Evolutionary conservation across 1,284 basidiomycete species (phyloP).

Genomic region (Cryptococcus deneoformans): DNA sequence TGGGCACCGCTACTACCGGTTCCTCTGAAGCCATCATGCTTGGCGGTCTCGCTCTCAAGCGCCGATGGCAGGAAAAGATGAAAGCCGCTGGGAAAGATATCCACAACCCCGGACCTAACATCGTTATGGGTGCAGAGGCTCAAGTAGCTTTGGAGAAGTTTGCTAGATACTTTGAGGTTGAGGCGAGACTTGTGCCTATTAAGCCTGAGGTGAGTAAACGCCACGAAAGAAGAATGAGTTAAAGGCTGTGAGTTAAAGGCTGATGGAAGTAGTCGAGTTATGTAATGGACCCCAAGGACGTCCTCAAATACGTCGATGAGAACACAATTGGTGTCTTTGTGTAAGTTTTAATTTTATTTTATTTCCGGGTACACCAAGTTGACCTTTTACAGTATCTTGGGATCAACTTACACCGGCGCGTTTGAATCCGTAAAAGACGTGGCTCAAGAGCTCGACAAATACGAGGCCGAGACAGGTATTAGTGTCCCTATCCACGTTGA

Average conservation of each 20-base stretch:
- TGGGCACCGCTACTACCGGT: slow-evolving; percentile 91
- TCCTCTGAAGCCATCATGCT: slow-evolving; percentile 90
- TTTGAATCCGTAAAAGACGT: slow-evolving; percentile 91
- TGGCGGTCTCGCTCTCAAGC: slow-evolving; percentile 92
- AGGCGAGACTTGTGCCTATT: slow-evolving; percentile 69
- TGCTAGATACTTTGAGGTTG: slow-evolving; percentile 54
- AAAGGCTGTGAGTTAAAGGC: not conserved
- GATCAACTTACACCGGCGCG: slow-evolving; percentile 83
- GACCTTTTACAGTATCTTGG: slow-evolving; percentile 29
- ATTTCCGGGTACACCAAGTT: not conserved
- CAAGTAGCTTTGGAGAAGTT: slow-evolving; percentile 89
- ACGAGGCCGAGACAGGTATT: slow-evolving; percentile 74
- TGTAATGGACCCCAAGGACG: slow-evolving; percentile 75
- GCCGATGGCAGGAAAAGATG: slow-evolving; percentile 84
- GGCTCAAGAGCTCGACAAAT: slow-evolving; percentile 78
- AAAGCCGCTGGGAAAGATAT: slow-evolving; percentile 83
- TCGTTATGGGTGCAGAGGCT: slow-evolving; percentile 65
- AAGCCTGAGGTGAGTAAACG: slow-evolving; percentile 64
- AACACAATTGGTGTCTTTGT: slow-evolving; percentile 57
- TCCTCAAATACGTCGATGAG: slow-evolving; percentile 86
- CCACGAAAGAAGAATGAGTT: not conserved
- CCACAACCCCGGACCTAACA: slow-evolving; percentile 68
- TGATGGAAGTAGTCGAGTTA: slow-evolving; percentile 59
- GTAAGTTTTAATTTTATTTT: slow-evolving; percentile 18
- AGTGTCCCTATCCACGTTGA: slow-evolving; percentile 76